Conservation (phyloP, 1,284 basidiomycete genomes). For the Farysia itapuensis region DNA sequence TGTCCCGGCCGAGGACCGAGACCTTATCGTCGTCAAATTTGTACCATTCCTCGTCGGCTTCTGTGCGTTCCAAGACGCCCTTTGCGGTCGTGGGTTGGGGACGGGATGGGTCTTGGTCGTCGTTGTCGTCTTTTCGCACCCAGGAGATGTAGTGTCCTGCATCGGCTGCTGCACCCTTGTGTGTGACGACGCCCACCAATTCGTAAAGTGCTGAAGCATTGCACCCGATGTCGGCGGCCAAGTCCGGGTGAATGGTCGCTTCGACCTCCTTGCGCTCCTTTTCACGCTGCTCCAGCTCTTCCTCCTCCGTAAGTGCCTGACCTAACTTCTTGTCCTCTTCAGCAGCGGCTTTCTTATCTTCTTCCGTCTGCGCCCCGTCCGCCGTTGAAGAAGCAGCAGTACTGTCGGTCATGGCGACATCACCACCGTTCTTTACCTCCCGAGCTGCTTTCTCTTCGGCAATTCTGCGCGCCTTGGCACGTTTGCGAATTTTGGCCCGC, state of each 20-base stretch:
- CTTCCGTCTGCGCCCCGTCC: background rate
- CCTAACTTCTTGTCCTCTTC: slow-evolving; percentile 18
- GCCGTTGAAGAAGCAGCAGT: background rate
- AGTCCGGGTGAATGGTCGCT: slow-evolving; percentile 68
- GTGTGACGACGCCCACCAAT: slow-evolving; percentile 88
- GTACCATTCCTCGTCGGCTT: slow-evolving; percentile 55
- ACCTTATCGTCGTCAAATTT: slow-evolving; percentile 58
- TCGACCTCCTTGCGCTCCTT: slow-evolving; percentile 36
- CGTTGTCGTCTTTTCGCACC: slow-evolving; percentile 62
- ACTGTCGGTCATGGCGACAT: slow-evolving; percentile 67
- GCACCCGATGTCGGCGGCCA: slow-evolving; percentile 72
- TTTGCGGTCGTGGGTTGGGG: background rate
- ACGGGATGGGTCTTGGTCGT: slow-evolving; percentile 1
- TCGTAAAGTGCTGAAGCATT: slow-evolving; percentile 80
- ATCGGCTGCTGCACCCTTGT: slow-evolving; percentile 93
- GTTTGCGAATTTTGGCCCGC: slow-evolving; percentile 77
- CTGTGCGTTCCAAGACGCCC: slow-evolving; percentile 15
- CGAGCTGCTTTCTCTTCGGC: slow-evolving; percentile 38
- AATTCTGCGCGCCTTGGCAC: slow-evolving; percentile 66
- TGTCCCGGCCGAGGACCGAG: slow-evolving; percentile 44
- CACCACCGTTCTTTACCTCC: slow-evolving; percentile 27
- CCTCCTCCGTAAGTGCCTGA: slow-evolving; percentile 66
- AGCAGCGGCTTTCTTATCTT: background rate
- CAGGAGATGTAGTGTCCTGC: slow-evolving; percentile 91
- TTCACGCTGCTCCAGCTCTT: slow-evolving; percentile 65